A percentile compares a stretch with the other conserved stretches of the same genome.
These are phyloP conservation scores for Cryphonectria naterciae DNA, from an alignment of 2,329 filamentous ascomycete species.

Conservation along the genomic window DNA sequence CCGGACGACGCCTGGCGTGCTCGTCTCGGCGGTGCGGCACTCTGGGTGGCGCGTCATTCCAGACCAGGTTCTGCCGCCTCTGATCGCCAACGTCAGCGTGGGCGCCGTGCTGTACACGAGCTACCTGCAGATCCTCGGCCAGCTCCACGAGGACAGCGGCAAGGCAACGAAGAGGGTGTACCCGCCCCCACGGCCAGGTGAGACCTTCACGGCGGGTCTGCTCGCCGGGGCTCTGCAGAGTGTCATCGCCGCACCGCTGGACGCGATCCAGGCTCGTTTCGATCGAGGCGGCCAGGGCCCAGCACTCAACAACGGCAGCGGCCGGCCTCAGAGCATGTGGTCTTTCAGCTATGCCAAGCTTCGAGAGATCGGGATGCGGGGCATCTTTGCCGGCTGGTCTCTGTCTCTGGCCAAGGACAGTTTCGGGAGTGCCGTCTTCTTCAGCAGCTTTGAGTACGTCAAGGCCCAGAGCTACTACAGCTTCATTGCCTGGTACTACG, in stretches of 20 bases:
- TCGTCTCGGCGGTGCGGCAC: conserved; percentile 68
- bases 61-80: conserved; percentile 75
- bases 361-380: conserved; percentile 71
- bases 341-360: conserved; percentile 69
- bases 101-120: conserved; percentile 76
- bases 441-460: conserved; percentile 74
- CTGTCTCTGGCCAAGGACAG: conserved; percentile 72
- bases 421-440: conserved; percentile 72
- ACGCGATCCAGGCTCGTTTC: conserved; percentile 76
- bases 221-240: conserved; percentile 72
- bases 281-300: conserved; percentile 44
- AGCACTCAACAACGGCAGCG: conserved; percentile 43
- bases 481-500: conserved; percentile 74
- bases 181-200: conserved; percentile 65
- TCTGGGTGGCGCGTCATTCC: conserved; percentile 76
- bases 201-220: conserved; percentile 72
- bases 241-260: conserved; percentile 72
- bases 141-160: conserved; percentile 66
- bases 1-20: conserved; percentile 70
- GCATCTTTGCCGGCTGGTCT: conserved; percentile 75
- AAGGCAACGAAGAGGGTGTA: conserved; percentile 65
- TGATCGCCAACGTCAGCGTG: conserved; percentile 74
- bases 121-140: conserved; percentile 71
- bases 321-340: conserved; percentile 68
- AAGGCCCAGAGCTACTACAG: conserved; percentile 75